phyloP scores from a whole-genome alignment of 2,329 filamentous ascomycete genomes.

The Colletotrichum kahawae region DNA sequence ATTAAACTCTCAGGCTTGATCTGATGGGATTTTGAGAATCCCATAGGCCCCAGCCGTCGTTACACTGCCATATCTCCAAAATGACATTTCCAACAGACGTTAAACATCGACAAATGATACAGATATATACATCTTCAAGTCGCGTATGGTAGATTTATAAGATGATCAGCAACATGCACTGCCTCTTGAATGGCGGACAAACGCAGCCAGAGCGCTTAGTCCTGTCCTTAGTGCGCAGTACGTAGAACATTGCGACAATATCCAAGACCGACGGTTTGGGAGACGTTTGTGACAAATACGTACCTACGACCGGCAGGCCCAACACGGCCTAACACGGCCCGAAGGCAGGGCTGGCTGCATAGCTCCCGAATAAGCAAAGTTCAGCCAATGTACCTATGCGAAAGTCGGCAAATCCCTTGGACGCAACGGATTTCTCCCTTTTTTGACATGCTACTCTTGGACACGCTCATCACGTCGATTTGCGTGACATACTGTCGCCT shows the following conservation, averaged over 20 bases:
- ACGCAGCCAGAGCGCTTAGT: not conserved
- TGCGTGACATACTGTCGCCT: not conserved
- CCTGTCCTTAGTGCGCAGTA: too few relatives aligned
- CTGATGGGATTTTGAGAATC: too few relatives aligned
- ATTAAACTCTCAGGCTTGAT: too few relatives aligned
- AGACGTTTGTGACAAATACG: not conserved
- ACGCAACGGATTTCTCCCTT: not conserved
- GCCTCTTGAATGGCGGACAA: not conserved
- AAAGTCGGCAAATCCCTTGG: not conserved
- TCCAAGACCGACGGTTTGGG: not conserved
- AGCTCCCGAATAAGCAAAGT: not conserved
- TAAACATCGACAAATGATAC: too few relatives aligned
- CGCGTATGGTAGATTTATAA: accelerated
- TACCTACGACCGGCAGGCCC: not conserved
- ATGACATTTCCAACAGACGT: too few relatives aligned
- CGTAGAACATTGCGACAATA: not conserved
- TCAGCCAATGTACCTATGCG: not conserved
- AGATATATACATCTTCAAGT: accelerated
- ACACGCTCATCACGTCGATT: not conserved
- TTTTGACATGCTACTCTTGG: accelerated
- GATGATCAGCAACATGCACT: not conserved
- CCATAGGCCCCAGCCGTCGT: too few relatives aligned
- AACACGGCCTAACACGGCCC: not conserved
- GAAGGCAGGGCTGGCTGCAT: not conserved
- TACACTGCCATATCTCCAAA: too few relatives aligned